Conservation (phyloP, 306 rosid genomes). For the Delonix regia region DNA sequence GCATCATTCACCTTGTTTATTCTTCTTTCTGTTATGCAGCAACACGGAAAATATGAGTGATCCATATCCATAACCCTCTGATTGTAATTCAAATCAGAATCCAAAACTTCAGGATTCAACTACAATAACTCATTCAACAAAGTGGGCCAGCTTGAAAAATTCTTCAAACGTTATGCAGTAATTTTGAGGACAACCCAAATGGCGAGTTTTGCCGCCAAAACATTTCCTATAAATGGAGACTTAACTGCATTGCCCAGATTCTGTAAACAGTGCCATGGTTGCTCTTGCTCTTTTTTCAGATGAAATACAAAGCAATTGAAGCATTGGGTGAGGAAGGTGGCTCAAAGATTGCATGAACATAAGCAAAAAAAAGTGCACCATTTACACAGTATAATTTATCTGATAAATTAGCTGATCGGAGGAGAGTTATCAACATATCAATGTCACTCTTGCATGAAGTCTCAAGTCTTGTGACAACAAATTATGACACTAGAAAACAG, state of each 20-base stretch:
- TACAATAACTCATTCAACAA: too few relatives aligned
- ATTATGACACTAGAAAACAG: not conserved
- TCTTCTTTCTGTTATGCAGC: too few relatives aligned
- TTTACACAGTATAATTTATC: not conserved
- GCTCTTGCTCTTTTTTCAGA: too few relatives aligned
- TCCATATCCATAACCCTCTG: too few relatives aligned
- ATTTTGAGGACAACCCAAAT: slow-evolving; percentile 40
- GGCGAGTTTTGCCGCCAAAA: slow-evolving; percentile 26
- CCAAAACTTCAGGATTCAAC: too few relatives aligned
- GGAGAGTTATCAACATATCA: slow-evolving; percentile 19
- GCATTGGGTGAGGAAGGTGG: not conserved
- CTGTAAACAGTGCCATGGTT: not conserved
- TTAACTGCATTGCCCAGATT: slow-evolving; percentile 73
- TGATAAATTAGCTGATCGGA: slow-evolving; percentile 15
- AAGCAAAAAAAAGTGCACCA: not conserved
- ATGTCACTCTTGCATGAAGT: not conserved
- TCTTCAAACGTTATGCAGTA: too few relatives aligned
- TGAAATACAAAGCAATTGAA: not conserved
- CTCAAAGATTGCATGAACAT: not conserved
- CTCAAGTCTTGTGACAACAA: not conserved
- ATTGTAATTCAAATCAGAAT: too few relatives aligned
- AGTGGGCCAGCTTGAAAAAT: too few relatives aligned
- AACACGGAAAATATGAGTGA: too few relatives aligned
- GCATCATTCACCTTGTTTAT: too few relatives aligned
- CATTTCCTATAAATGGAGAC: slow-evolving; percentile 60